phyloP scores from a whole-genome alignment of 768 basidiomycete species.

The Candolleomyces eurysporus region DNA sequence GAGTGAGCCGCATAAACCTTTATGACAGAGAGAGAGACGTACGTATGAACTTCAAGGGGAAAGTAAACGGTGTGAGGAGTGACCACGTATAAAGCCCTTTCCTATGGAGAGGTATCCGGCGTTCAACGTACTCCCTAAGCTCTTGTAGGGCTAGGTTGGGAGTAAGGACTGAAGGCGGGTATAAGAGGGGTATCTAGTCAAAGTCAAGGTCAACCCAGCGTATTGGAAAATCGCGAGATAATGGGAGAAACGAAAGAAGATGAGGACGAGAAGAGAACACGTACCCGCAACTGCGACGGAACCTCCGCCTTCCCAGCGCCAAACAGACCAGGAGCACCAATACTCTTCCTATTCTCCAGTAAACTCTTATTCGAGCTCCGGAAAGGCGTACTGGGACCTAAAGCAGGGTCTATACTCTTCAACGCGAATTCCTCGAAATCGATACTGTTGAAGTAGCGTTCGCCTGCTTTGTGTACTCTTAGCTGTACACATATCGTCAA shows the following conservation, averaged over 20 bases:
- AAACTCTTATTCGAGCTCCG: constrained; percentile 17
- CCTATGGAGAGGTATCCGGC: constrained; percentile 62
- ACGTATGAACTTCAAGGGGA: constrained; percentile 80
- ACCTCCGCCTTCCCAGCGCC: constrained; percentile 6
- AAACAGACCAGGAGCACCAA: constrained; percentile 3
- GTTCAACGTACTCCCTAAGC: constrained; percentile 48
- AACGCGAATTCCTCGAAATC: constrained; percentile 82
- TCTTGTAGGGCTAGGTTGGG: constrained; percentile 39
- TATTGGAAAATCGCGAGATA: no score
- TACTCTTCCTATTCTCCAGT: no score
- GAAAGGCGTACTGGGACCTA: constrained; percentile 51
- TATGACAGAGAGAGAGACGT: constrained; percentile 24
- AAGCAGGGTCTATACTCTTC: constrained; percentile 67
- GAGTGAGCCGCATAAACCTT: neutral
- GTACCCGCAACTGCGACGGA: constrained; percentile 6
- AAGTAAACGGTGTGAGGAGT: constrained; percentile 63
- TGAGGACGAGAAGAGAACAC: neutral
- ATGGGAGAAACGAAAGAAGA: no score
- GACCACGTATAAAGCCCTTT: constrained; percentile 69
- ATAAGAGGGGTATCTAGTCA: constrained; percentile 59
- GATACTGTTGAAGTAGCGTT: constrained; percentile 66
- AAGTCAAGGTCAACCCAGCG: neutral
- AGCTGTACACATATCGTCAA: constrained; percentile 34
- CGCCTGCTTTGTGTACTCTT: constrained; percentile 59
- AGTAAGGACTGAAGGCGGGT: constrained; percentile 47